Evolutionary conservation across 2,329 filamentous ascomycete genomes (phyloP), one percentile per base, ranked within the genome.

Genomic region (Monosporascus ibericus): DNA sequence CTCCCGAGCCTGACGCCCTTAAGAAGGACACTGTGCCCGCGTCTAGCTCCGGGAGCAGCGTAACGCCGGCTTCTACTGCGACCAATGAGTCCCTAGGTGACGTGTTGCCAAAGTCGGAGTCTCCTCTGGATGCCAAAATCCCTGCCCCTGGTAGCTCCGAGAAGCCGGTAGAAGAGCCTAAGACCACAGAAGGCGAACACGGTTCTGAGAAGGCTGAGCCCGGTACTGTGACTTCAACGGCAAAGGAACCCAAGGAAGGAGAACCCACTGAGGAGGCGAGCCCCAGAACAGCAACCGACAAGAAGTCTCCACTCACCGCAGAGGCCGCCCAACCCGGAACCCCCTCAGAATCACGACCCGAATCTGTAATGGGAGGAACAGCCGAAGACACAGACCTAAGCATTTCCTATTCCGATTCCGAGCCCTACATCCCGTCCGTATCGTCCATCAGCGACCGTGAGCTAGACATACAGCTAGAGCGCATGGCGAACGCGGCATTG

Each of bases 391-490:
- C 11, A 40, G 17, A 18, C 38, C 38, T 40, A 8, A 55, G 59
- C 11, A 38, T 50, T 4, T 59, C 56, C 1, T 59, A 51, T 8
- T 58, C 57, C 1, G 59, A 51, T 8, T 58, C 56, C 14, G 63
- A 64, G 8, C 59, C 60, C 4, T 60, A 63, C 22, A 24, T 72
- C 4, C 68, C 66, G 2, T 67, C 68, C 0, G 57, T 75, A 3
- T 71, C 69, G 1, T 68, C 71, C 0, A 66, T 75, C 39, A 73
- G 70, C 7, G 71, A 73, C 2, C 65, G 65, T 4, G 72, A 72
- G 47, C 56, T 75, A 9, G 68, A 73, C 24, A 64, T 71, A 22
- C 55, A 60, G 3, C 56, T 70, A 25, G 60, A 60, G 48, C 40
- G 55, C 1, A 59, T 60, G 36, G 57, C 60, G 17, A 60, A 61